These are phyloP conservation scores for Cladophialophora carrionii DNA, from an alignment of 2,329 filamentous ascomycete genomes.

Conservation along the genomic window DNA sequence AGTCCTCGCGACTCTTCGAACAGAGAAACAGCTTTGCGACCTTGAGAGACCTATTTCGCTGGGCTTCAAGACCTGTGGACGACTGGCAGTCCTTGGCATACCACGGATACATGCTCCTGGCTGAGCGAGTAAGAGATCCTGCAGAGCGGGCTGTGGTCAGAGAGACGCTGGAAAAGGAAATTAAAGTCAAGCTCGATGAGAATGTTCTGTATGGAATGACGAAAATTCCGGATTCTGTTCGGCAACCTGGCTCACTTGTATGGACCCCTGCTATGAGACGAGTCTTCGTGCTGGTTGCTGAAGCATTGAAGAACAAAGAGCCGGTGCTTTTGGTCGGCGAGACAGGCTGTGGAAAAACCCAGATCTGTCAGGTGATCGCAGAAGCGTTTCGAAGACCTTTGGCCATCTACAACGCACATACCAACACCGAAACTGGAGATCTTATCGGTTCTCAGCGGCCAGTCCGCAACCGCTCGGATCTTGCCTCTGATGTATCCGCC, in stretches of 20 bases:
- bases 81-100: conserved; percentile 84
- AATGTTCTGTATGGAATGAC: conserved; percentile 67
- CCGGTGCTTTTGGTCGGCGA: conserved; percentile 93
- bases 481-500: conserved; percentile 67
- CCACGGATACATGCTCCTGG: conserved; percentile 95
- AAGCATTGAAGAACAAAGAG: conserved; percentile 86
- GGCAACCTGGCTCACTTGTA: conserved; percentile 60
- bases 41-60: conserved; percentile 90
- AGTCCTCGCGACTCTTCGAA: conserved; percentile 90
- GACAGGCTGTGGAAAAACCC: conserved; percentile 97
- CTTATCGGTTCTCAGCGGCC: conserved; percentile 94
- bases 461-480: conserved; percentile 77
- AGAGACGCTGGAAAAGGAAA: conserved; percentile 82
- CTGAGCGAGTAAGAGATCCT: conserved; percentile 87
- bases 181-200: conserved; percentile 82
- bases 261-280: conserved; percentile 96
- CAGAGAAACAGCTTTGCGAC: conserved; percentile 98
- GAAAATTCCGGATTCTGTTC: conserved; percentile 42
- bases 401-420: conserved; percentile 93
- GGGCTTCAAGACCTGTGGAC: conserved; percentile 84
- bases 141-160: conserved; percentile 86
- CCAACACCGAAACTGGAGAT: conserved; percentile 97
- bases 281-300: conserved; percentile 83
- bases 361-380: conserved; percentile 88
- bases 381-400: conserved; percentile 76